A percentile compares a stretch with the other conserved stretches of the same genome.
These are phyloP conservation scores for Physcia stellaris DNA, from an alignment of 495 filamentous ascomycete genomes.

Conservation along the genomic window DNA sequence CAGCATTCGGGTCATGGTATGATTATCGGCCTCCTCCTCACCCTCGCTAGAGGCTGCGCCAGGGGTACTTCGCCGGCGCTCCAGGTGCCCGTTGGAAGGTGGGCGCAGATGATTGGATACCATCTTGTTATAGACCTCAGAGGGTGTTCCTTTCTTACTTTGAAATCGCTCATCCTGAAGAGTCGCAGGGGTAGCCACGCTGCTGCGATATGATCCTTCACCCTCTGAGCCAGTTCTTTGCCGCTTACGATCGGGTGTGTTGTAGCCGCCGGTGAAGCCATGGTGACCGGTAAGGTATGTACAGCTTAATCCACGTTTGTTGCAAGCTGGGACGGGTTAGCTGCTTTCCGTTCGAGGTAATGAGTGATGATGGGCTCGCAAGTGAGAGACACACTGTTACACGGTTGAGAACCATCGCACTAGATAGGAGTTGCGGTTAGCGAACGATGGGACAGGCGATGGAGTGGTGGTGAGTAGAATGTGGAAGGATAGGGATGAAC, in stretches of 20 bases:
- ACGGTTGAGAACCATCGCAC: conserved; percentile 60
- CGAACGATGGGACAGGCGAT: too few species aligned
- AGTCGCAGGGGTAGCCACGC: background rate
- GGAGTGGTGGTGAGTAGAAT: too few species aligned
- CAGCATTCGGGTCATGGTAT: conserved; percentile 43
- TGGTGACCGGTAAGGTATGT: background rate
- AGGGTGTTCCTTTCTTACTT: too few species aligned
- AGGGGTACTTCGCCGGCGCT: conserved; percentile 25
- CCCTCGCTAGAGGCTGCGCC: too few species aligned
- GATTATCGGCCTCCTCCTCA: conserved; percentile 44
- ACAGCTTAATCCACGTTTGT: conserved; percentile 3
- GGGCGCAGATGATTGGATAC: too few species aligned
- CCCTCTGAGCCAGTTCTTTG: too few species aligned
- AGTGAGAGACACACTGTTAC: conserved; percentile 34
- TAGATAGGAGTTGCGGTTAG: conserved; percentile 14
- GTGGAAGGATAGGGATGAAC: too few species aligned
- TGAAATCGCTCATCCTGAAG: too few species aligned
- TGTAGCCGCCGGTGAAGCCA: background rate
- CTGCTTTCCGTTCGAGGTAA: background rate
- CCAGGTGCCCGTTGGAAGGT: too few species aligned
- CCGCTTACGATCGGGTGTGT: too few species aligned
- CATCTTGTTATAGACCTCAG: too few species aligned
- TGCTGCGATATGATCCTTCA: too few species aligned
- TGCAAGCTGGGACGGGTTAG: conserved; percentile 5
- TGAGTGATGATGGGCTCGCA: background rate